A percentile compares a stretch with the other conserved stretches of the same genome.
Evolutionary conservation across 1,284 basidiomycete species (phyloP).

Genomic region (Apiotrichum veenhuisii): DNA sequence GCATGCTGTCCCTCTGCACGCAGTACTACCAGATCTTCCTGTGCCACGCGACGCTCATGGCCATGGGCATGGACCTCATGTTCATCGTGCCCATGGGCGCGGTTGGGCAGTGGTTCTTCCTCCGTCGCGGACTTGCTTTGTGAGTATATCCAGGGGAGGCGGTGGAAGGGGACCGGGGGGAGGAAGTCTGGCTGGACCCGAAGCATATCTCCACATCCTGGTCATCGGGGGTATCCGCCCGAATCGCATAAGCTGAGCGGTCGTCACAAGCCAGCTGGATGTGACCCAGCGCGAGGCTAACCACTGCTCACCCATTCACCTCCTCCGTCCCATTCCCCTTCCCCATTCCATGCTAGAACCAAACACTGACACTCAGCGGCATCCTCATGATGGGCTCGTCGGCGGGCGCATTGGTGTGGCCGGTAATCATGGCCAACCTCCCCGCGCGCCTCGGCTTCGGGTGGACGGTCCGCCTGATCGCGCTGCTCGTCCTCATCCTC

Average conservation of each 20-base stretch:
- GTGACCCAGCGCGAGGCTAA: too few relatives aligned
- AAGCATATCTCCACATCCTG: too few relatives aligned
- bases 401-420: constrained; percentile 39
- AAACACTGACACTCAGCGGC: not conserved
- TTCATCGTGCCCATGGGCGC: constrained; percentile 40
- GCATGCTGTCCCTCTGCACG: constrained; percentile 29
- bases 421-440: constrained; percentile 37
- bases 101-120: constrained; percentile 41
- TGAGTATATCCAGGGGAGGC: constrained; percentile 9
- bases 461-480: constrained; percentile 41
- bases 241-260: too few relatives aligned
- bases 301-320: not conserved
- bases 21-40: constrained; percentile 38
- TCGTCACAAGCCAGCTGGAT: too few relatives aligned
- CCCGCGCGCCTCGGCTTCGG: constrained; percentile 37
- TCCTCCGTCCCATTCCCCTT: not conserved
- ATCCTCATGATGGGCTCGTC: constrained; percentile 31
- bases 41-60: constrained; percentile 33
- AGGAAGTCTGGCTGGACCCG: too few relatives aligned
- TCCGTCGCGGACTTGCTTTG: constrained; percentile 39
- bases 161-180: too few relatives aligned
- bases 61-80: constrained; percentile 38
- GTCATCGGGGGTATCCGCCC: too few relatives aligned
- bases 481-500: constrained; percentile 26
- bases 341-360: not conserved